Evolutionary conservation across 441 rosid species (phyloP).

Genomic region (Raphanus hybrid): DNA sequence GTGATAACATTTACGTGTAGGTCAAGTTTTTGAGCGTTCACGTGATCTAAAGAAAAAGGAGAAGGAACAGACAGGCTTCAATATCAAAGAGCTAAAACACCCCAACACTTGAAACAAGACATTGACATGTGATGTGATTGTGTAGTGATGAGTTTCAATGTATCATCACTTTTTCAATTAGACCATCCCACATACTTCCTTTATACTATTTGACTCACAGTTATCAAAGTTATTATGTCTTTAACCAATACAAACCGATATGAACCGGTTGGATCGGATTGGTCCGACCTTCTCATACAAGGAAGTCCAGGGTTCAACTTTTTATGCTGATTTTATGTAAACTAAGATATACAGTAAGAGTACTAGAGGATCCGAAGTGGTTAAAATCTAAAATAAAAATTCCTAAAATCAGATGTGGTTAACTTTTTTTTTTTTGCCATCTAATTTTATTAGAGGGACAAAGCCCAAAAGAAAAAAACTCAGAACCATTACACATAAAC

Average conservation of each 20-base stretch:
- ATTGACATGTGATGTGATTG: constrained; percentile 39
- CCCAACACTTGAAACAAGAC: constrained; percentile 33
- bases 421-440: too few relatives aligned
- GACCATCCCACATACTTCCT: constrained; percentile 37
- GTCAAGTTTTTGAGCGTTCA: constrained; percentile 38
- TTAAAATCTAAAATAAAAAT: too few relatives aligned
- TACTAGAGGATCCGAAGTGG: too few relatives aligned
- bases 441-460: too few relatives aligned
- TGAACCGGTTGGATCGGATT: background rate
- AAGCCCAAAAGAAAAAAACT: too few relatives aligned
- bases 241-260: constrained; percentile 16
- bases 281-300: background rate
- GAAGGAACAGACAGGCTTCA: constrained; percentile 38
- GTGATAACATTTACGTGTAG: constrained; percentile 33
- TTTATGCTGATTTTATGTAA: too few relatives aligned
- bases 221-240: constrained; percentile 16
- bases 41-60: constrained; percentile 30
- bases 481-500: too few relatives aligned
- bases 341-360: too few relatives aligned
- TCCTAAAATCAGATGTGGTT: too few relatives aligned
- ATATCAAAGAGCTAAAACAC: constrained; percentile 34
- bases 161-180: constrained; percentile 26
- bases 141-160: constrained; percentile 40
- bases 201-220: constrained; percentile 22
- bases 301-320: background rate